These are phyloP conservation scores for Clitocybe nebularis DNA, from an alignment of 1,284 basidiomycete species.

Conservation along the genomic window DNA sequence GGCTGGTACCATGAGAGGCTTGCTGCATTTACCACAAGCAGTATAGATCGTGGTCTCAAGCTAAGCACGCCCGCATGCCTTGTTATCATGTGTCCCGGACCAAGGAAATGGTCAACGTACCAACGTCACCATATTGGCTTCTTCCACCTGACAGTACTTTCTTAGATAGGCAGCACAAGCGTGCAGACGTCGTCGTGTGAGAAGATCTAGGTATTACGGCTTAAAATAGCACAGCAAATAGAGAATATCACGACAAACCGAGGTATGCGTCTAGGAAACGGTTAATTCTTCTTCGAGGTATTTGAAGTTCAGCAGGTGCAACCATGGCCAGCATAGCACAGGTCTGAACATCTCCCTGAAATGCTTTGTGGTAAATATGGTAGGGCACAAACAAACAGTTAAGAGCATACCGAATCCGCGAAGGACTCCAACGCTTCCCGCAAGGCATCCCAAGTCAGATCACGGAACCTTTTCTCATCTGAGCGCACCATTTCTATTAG, in stretches of 20 bases:
- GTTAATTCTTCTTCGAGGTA: conserved; percentile 38
- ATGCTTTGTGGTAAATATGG: conserved; percentile 4
- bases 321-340: conserved; percentile 66
- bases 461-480: conserved; percentile 49
- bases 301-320: conserved; percentile 49
- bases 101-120: conserved; percentile 29
- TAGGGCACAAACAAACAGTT: neutral
- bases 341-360: conserved; percentile 72
- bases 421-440: conserved; percentile 56
- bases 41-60: conserved; percentile 67
- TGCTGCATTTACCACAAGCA: conserved; percentile 61
- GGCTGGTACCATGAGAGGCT: conserved; percentile 46
- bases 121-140: conserved; percentile 46
- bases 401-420: conserved; percentile 49
- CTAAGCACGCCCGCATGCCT: conserved; percentile 29
- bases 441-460: conserved; percentile 54
- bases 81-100: neutral
- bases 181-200: conserved; percentile 57
- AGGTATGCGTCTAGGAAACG: conserved; percentile 68
- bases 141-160: conserved; percentile 51
- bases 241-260: conserved; percentile 53
- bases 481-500: conserved; percentile 40
- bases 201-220: conserved; percentile 48
- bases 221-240: no score
- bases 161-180: conserved; percentile 67